Evolutionary conservation across 768 basidiomycete genomes (phyloP), one percentile per base, ranked within the genome.

Genomic region (Trametes coccinea): DNA sequence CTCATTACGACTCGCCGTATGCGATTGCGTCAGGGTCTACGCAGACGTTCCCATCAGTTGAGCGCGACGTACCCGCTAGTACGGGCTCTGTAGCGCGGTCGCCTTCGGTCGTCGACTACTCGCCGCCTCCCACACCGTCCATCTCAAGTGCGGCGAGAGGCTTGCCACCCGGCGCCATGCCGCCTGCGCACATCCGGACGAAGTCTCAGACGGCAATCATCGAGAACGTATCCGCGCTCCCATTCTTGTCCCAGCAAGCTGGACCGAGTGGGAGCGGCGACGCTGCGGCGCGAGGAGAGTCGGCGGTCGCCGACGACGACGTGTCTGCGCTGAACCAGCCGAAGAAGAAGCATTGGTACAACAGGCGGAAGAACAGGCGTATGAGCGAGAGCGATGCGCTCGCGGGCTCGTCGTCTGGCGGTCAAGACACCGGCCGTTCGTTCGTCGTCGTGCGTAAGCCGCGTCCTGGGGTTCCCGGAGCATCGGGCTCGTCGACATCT

Each of bases 161-260:
- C 45, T 64, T 79, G 16, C 87, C 88, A 0, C 79, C 82, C 4
- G 89, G 90, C 11, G 88, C 87, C 4, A 84, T 86, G 82, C 78
- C 82, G 44, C 85, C 88, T 10, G 75, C 79, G 16, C 89, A 90
- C 70, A 76, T 82, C 37, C 84, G 92, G 48, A 91, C 86, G 17
- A 86, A 87, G 76, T 93, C 91, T 34, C 92, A 94, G 71, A 88
- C 87, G 2, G 92, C 92, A 2, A 84, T 94, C 60, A 85, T 94
- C n/a, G 90, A 93, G 62, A 63, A 69, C 46, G 62, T 61, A 3
- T 61, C 71, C 6, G 58, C 63, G 10, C 55, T 66, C 14, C 43
- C 59, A 16, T 50, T 44, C 53, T 14, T 54, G 17, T 3, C 54
- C 10, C 41, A 43, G 37, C 52, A 33, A 9, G 53, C 31, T 9